Base-by-base conservation (phyloP, 768 basidiomycete genomes). In the Russula abietina region DNA sequence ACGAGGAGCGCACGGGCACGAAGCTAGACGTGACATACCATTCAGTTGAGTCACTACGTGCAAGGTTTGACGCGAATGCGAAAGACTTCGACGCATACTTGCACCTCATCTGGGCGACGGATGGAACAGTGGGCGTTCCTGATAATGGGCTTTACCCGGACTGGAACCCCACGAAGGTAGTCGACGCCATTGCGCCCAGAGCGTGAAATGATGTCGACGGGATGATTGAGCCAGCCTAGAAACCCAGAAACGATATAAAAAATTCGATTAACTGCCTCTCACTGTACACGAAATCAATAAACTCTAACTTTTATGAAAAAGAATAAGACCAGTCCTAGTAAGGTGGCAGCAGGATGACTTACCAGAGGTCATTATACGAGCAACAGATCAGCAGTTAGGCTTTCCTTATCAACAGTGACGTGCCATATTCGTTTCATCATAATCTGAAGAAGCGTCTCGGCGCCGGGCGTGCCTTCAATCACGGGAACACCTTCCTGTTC, bases 391-490 rank as follows among this genome's bases (percentile, higher is more conserved):
- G 46, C n/a, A 1, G 30, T 17, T 6, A 64, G 53, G 17, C 54
- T 45, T 41, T 51, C 58, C 32, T 51, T 55, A 36, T 48, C 45
- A 36, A 46, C 55, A 11, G 60, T 33, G 7, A 75, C 65, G 14
- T 73, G 81, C 86, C 87, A 90, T 19, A 90, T 76, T 59, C 88
- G 79, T 57, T 77, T 65, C 14, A 81, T 66, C 62, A 90, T 66
- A 7, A 83, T 60, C 17, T 72, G 68, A 16, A 88, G 67, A 48
- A 91, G 75, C 0, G 60, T 71, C 30, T 75, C 73, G 7, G 81
- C 76, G 4, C 89, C 89, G n/a, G 89, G 89, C 12, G 88, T 91
- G 45, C 75, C 62, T n/a, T 75, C 75, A 22, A 90, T 68, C n/a
- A 71, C 69, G 26, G 69, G 65, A n/a, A 76, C 70, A 32, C 75